Percentiles rank a stretch among this genome's conserved stretches.
Evolutionary conservation across 1,139 yeast species (phyloP).

Genomic region (Protomyces lactucae-debilis): DNA sequence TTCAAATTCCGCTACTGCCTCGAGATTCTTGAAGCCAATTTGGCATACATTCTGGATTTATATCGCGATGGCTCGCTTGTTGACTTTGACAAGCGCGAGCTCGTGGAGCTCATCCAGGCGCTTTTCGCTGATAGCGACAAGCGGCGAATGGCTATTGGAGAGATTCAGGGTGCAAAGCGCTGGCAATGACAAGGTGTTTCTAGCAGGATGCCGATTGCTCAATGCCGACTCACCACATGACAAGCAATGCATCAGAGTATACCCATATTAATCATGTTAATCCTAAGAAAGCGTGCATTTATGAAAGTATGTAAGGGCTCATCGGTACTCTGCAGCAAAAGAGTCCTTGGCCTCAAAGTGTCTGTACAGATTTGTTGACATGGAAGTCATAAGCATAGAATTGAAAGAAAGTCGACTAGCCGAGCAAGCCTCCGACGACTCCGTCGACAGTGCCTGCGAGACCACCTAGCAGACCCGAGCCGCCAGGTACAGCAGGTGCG

Average conservation of each 20-base stretch:
- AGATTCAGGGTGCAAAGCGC: background rate
- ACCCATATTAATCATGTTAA: background rate
- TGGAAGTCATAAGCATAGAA: background rate
- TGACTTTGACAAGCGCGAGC: slow-evolving; percentile 64
- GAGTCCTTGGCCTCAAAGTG: background rate
- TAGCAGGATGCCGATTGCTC: background rate
- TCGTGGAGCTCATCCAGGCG: slow-evolving; percentile 54
- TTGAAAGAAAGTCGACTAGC: background rate
- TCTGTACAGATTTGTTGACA: background rate
- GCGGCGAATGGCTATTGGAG: slow-evolving; percentile 42
- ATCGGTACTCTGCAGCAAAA: slow-evolving; percentile 1
- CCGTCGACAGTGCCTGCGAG: background rate
- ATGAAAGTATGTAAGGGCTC: background rate
- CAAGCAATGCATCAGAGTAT: background rate
- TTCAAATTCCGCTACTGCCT: slow-evolving; percentile 41
- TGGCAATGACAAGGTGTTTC: background rate
- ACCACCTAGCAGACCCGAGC: background rate
- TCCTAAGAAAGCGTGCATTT: background rate
- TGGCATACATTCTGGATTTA: slow-evolving; percentile 64
- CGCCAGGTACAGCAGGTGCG: too few relatives aligned
- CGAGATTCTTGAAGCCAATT: slow-evolving; percentile 42
- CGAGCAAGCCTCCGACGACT: background rate
- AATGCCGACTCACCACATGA: too few relatives aligned
- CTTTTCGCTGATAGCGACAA: slow-evolving; percentile 69
- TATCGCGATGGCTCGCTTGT: slow-evolving; percentile 71